Conservation (phyloP, 495 filamentous ascomycete species). For the Glutinoglossum americanum region DNA sequence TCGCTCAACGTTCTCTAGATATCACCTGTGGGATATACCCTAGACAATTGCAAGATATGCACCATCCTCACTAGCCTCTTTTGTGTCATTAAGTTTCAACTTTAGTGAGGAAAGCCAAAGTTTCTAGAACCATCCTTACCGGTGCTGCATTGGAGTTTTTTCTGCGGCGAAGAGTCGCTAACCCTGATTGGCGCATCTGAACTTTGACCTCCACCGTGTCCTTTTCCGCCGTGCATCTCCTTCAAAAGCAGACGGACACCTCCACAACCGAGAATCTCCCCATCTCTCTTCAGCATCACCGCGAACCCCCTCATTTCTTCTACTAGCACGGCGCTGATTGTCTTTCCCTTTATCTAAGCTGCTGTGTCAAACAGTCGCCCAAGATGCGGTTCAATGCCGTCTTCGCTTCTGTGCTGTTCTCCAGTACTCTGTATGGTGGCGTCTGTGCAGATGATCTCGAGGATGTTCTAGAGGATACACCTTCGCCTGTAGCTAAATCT, state of each 20-base stretch:
- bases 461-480: conserved; percentile 26
- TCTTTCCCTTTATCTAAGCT: not conserved
- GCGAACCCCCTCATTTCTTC: not conserved
- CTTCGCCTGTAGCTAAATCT: conserved; percentile 8
- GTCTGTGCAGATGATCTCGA: conserved; percentile 53
- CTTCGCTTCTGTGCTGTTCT: conserved; percentile 23
- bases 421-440: conserved; percentile 48
- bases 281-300: not conserved
- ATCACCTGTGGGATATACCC: not conserved
- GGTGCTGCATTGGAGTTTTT: not conserved
- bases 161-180: not conserved
- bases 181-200: not conserved
- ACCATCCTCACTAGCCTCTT: too few species aligned
- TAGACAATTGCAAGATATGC: not conserved
- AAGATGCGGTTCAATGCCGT: conserved; percentile 53
- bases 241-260: not conserved
- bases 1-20: too few species aligned
- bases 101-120: not conserved
- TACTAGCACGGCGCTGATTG: not conserved
- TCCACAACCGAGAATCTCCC: not conserved
- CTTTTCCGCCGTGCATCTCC: not conserved
- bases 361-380: conserved; percentile 8
- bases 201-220: conserved; percentile 2
- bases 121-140: not conserved
- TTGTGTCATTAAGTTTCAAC: not conserved